Evolutionary conservation across 257 asterid species (phyloP), one percentile per base, ranked within the genome.

Genomic region (Jaltomata sinuosa): DNA sequence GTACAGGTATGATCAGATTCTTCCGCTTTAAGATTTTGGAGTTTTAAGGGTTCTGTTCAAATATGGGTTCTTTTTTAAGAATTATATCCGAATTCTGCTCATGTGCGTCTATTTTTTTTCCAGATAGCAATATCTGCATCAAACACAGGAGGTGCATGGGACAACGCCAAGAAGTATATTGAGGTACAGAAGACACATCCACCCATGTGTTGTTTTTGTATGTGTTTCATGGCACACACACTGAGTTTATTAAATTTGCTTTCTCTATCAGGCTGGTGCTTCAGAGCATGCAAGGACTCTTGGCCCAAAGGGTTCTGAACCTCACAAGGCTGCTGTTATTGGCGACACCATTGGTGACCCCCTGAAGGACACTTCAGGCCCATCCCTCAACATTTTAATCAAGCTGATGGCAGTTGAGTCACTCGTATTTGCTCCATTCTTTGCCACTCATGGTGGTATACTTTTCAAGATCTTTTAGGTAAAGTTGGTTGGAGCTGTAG

Each of bases 121-220:
- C 90, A 88, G 91, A 88, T 89, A 16, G 92, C 92, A 16, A 89
- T 89, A 65, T 89, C 92, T 81, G 92, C 92, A 76, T 89, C 92
- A 15, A 89, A 89, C 89, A 89, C 92, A 22, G 92, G 92, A 25
- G 92, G 92, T 76, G 92, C 92, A 32, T 89, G 92, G 92, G 92
- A 89, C 87, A 89, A 89, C 6, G 92, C 91, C 64, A 89, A 89
- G 87, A 89, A 89, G 84, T 89, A 89, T 69, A 88, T 88, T 34
- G 92, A 89, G 92, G 92, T 89, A 88, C 29, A 16, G 81, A 49
- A 77, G 45, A 77, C 3, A 27, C 27, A 49, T 77, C 62, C 2
- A n/a, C 11, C 19, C 21, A 3, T 77, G 62, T 62, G 72, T 64
- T 25, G 9, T 3, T 16, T 29, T 64, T 61, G 7, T 50, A 29